Conservation (phyloP, 805 yeast species). For the Hagleromyces aurorensis region DNA sequence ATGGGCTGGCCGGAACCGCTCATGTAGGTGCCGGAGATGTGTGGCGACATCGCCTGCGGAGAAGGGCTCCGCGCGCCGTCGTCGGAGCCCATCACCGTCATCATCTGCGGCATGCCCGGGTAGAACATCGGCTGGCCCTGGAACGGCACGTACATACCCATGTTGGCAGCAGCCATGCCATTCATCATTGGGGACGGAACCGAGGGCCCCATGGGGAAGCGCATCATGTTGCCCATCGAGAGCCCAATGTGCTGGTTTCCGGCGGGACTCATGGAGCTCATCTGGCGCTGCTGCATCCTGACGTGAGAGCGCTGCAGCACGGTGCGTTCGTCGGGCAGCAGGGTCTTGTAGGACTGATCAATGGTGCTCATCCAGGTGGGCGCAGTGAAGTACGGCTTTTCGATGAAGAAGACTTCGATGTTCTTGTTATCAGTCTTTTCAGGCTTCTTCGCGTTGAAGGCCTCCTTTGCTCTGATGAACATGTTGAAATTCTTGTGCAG, state of each 20-base stretch:
- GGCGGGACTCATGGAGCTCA: constrained; percentile 21
- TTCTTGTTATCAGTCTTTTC: constrained; percentile 15
- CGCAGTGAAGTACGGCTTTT: constrained; percentile 60
- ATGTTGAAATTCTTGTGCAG: constrained; percentile 44
- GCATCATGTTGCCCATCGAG: constrained; percentile 27
- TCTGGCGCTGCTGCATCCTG: constrained; percentile 29
- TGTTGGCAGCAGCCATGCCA: constrained; percentile 15
- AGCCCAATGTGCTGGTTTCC: constrained; percentile 22
- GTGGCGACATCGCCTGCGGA: constrained; percentile 24
- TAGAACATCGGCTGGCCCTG: constrained; percentile 31
- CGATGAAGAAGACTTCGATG: constrained; percentile 37
- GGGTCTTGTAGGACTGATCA: constrained; percentile 46
- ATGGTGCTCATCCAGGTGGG: constrained; percentile 68
- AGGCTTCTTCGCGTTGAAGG: constrained; percentile 26
- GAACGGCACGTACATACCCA: constrained; percentile 30
- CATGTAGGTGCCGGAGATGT: constrained; percentile 23
- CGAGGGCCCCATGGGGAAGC: constrained; percentile 24
- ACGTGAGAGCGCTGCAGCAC: constrained; percentile 25
- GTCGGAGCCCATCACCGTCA: constrained; percentile 23
- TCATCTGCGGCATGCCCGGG: constrained; percentile 28
- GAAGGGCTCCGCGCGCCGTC: constrained; percentile 16
- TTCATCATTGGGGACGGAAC: constrained; percentile 24
- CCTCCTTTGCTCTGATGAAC: constrained; percentile 39
- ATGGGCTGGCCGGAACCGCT: constrained; percentile 17
- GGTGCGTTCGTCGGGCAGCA: constrained; percentile 39